Percentiles rank a stretch among this genome's conserved stretches.
These are phyloP conservation scores for Cardamine occulta DNA, from an alignment of 345 rosid genomes.

Conservation along the genomic window DNA sequence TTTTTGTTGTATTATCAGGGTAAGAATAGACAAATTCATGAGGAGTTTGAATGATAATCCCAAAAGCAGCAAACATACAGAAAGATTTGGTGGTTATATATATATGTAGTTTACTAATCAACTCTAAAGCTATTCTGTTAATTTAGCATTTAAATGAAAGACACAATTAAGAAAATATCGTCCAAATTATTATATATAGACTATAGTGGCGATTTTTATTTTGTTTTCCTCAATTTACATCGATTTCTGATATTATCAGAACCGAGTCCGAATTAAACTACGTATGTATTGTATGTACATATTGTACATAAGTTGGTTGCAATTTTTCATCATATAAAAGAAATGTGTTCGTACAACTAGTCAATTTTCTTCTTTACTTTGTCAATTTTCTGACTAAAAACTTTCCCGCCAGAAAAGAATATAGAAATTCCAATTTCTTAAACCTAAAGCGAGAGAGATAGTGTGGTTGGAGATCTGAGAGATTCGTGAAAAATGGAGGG, in stretches of 20 bases:
- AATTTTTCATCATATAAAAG: background rate
- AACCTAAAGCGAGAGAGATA: slow-evolving; percentile 25
- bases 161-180: background rate
- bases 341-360: background rate
- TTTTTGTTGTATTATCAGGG: background rate
- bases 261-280: background rate
- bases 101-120: slow-evolving; percentile 1
- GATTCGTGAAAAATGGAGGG: slow-evolving; percentile 52
- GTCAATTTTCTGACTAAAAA: slow-evolving; percentile 19
- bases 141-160: background rate
- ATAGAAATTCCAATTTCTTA: background rate
- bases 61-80: background rate
- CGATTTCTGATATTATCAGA: background rate
- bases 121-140: background rate
- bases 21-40: background rate
- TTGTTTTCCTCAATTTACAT: background rate
- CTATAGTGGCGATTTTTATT: background rate
- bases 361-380: slow-evolving; percentile 16
- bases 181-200: no score
- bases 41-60: background rate
- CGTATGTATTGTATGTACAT: background rate
- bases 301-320: background rate
- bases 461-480: background rate
- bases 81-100: background rate
- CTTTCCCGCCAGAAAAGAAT: slow-evolving; percentile 42